Evolutionary conservation across 768 basidiomycete genomes (phyloP).

Genomic region (Myochromella boudieri): DNA sequence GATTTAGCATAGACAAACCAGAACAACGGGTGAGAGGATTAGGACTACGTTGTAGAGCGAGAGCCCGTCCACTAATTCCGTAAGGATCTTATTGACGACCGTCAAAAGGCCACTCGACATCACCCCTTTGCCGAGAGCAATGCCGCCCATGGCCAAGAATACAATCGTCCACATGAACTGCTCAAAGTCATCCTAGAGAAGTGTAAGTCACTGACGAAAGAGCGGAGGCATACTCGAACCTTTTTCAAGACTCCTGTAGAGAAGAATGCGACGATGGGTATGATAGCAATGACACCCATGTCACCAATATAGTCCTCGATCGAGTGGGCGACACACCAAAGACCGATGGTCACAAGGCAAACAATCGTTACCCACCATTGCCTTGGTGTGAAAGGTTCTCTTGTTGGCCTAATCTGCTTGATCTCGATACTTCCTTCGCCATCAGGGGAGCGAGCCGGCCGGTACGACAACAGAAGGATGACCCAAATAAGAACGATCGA

Average conservation of each 20-base stretch:
- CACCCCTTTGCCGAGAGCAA: slow-evolving; percentile 93
- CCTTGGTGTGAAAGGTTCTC: slow-evolving; percentile 76
- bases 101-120: slow-evolving; percentile 84
- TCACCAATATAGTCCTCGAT: slow-evolving; percentile 82
- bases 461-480: slow-evolving; percentile 80
- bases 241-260: slow-evolving; percentile 92
- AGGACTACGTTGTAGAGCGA: slow-evolving; percentile 69
- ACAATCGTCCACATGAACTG: slow-evolving; percentile 94
- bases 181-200: slow-evolving; percentile 84
- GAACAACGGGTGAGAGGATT: slow-evolving; percentile 65
- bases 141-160: slow-evolving; percentile 97
- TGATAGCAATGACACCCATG: slow-evolving; percentile 96
- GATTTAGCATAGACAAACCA: slow-evolving; percentile 44
- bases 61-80: slow-evolving; percentile 57
- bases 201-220: slow-evolving; percentile 2
- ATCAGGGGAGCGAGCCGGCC: slow-evolving; percentile 67
- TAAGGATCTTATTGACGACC: slow-evolving; percentile 67
- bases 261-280: slow-evolving; percentile 93
- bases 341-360: slow-evolving; percentile 76
- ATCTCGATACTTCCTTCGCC: slow-evolving; percentile 82
- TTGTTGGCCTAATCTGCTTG: slow-evolving; percentile 78
- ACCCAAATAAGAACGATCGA: slow-evolving; percentile 93
- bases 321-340: slow-evolving; percentile 88
- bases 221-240: slow-evolving; percentile 40
- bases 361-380: slow-evolving; percentile 91